Evolutionary conservation across 805 yeast species (phyloP), one percentile per base, ranked within the genome.

Genomic region (Metschnikowia kunwiensis): DNA sequence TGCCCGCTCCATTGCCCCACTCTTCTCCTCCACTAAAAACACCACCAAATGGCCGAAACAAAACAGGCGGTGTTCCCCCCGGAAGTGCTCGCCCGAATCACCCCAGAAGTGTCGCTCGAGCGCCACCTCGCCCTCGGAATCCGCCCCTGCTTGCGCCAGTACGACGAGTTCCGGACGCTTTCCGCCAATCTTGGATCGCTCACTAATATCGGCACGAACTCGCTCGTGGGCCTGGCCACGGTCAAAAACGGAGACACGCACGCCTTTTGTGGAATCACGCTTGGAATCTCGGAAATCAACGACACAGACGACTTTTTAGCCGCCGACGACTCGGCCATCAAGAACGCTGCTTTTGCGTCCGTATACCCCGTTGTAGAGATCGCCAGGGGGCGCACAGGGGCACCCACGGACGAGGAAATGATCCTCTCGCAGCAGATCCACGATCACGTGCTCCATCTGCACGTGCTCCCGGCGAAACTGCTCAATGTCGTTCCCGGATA

Each of bases 401-500:
- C 87, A 1, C 95, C 95, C 19, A 78, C 89, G 1, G 85, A 80
- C 49, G 95, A 87, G 60, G 96, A 87, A 55, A 85, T 83, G 79
- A 77, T 74, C 20, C 52, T 82, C 14, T 75, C 86, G 1, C 94
- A 86, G 55, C 65, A 65, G 40, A 49, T 85, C 16, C 77, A 78
- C 49, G 84, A 84, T 45, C 63, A 75, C 5, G 55, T 86, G 5
- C 58, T 74, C 30, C 79, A 78, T 43, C 74, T 84, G 9, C 74
- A 75, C 19, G 43, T 83, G 15, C 57, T 83, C 13, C 60, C 73
- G 44, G 38, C 27, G 36, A 30, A 21, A 39, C 43, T 43, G 43
- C 47, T 49, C 15, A 33, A 25, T 20, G 34, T 44, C 13, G 34
- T 25, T 15, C 51, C 51, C 10, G 53, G 53, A 1, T 49, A 49